Evolutionary conservation across 2,329 filamentous ascomycete genomes (phyloP).

Genomic region (Fusarium kyushuense): DNA sequence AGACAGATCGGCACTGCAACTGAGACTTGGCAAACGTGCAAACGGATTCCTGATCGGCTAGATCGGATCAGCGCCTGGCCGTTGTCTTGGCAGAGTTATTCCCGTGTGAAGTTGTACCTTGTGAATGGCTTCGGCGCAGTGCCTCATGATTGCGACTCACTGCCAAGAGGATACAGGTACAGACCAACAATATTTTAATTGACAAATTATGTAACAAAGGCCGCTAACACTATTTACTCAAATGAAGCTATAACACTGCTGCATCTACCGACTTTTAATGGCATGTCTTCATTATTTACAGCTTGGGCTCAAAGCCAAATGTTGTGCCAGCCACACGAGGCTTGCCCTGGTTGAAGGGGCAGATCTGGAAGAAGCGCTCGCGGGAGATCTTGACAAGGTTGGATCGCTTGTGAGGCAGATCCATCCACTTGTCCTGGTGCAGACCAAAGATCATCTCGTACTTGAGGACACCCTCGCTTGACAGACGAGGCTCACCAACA

Average conservation of each 20-base stretch:
- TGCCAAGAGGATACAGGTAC: slow-evolving; percentile 12
- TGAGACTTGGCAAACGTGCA: slow-evolving; percentile 14
- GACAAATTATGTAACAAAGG: slow-evolving; percentile 7
- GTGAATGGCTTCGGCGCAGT: not conserved
- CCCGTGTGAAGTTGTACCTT: not conserved
- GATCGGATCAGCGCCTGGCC: slow-evolving; percentile 19
- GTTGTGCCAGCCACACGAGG: slow-evolving; percentile 65
- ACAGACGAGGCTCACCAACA: slow-evolving; percentile 78
- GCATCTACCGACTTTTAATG: slow-evolving; percentile 1
- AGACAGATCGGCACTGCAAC: slow-evolving; percentile 16
- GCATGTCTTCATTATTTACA: slow-evolving; percentile 1
- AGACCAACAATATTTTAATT: not conserved
- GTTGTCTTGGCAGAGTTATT: slow-evolving; percentile 22
- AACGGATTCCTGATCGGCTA: slow-evolving; percentile 18
- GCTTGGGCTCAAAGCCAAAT: slow-evolving; percentile 65
- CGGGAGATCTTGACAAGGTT: slow-evolving; percentile 73
- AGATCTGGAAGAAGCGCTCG: slow-evolving; percentile 77
- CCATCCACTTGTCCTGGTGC: slow-evolving; percentile 77
- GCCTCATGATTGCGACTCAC: not conserved
- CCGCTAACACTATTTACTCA: slow-evolving; percentile 23
- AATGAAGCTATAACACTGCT: not conserved
- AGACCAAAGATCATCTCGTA: slow-evolving; percentile 82
- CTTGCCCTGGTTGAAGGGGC: slow-evolving; percentile 66
- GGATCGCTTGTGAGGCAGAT: slow-evolving; percentile 77
- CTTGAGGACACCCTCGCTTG: slow-evolving; percentile 74